phyloP scores from a whole-genome alignment of 2,329 filamentous ascomycete genomes.

The Epichloe festucae region DNA sequence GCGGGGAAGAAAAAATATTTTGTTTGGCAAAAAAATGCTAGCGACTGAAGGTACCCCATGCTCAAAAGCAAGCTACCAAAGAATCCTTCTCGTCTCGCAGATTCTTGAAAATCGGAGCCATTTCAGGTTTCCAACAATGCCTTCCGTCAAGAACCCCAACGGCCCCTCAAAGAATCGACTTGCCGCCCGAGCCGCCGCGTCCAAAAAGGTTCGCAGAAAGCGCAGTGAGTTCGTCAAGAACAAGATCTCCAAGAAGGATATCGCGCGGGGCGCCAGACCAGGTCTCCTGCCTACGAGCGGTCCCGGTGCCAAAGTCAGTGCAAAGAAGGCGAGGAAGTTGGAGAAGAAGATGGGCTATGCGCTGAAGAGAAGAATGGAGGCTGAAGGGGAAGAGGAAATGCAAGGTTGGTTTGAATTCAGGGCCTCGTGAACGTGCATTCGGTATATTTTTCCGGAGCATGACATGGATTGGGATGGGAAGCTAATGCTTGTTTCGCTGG shows the following conservation, averaged over 20 bases:
- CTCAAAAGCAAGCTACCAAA: not conserved
- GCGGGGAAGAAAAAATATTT: too few relatives aligned
- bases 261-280: constrained; percentile 34
- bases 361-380: constrained; percentile 37
- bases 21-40: too few relatives aligned
- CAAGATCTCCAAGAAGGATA: constrained; percentile 29
- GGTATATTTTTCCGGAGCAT: not conserved
- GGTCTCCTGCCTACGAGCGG: constrained; percentile 44
- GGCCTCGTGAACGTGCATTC: not conserved
- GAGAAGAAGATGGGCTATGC: constrained; percentile 41
- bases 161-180: constrained; percentile 40
- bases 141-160: constrained; percentile 47
- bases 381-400: constrained; percentile 36
- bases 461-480: not conserved
- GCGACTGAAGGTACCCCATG: too few relatives aligned
- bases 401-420: constrained; percentile 22
- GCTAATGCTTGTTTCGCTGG: not conserved
- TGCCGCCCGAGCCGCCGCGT: constrained; percentile 30
- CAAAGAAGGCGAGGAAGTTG: constrained; percentile 43
- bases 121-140: constrained; percentile 24
- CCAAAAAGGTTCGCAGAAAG: constrained; percentile 31
- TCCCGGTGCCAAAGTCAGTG: constrained; percentile 35
- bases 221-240: constrained; percentile 23
- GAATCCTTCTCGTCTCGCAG: not conserved
- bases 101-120: not conserved